Percentiles rank a stretch among this genome's conserved stretches.
Evolutionary conservation across 345 rosid species (phyloP).

Genomic region (Citrus unshiu): DNA sequence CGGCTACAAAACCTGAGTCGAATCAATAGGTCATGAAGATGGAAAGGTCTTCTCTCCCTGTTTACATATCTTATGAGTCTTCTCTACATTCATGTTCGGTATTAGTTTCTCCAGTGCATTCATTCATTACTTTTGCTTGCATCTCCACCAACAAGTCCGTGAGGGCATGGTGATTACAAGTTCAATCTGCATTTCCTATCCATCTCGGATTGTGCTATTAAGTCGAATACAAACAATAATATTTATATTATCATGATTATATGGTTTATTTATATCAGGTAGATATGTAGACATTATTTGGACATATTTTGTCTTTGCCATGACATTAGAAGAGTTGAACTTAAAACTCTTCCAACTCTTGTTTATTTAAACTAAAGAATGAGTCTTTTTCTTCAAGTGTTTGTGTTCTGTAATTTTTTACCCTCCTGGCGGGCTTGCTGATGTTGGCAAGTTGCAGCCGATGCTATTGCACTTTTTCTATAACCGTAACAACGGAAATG

Average conservation of each 20-base stretch:
- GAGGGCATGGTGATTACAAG: constrained; percentile 12
- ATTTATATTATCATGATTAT: constrained; percentile 15
- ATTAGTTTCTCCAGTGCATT: constrained; percentile 19
- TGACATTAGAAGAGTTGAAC: constrained; percentile 21
- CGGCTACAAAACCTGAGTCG: constrained; percentile 51
- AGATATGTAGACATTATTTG: constrained; percentile 27
- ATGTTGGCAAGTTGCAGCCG: not conserved
- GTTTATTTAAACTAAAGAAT: constrained; percentile 1
- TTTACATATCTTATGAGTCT: not conserved
- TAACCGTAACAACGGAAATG: not conserved
- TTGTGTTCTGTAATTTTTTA: not conserved
- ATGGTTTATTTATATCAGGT: constrained; percentile 9
- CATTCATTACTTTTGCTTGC: constrained; percentile 37
- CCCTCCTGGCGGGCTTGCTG: not conserved
- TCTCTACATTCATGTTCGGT: constrained; percentile 5
- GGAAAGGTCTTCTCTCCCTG: not conserved
- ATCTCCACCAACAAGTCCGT: constrained; percentile 8
- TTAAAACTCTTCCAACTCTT: constrained; percentile 21
- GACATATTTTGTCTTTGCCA: constrained; percentile 18
- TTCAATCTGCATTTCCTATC: constrained; percentile 18
- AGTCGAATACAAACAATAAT: constrained; percentile 22
- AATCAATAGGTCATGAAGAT: constrained; percentile 36
- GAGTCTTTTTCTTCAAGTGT: not conserved
- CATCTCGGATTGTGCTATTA: constrained; percentile 19
- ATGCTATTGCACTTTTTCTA: not conserved